Evolutionary conservation across 2,329 filamentous ascomycete genomes (phyloP), one percentile per base, ranked within the genome.

Genomic region (Fusarium duplospermum): DNA sequence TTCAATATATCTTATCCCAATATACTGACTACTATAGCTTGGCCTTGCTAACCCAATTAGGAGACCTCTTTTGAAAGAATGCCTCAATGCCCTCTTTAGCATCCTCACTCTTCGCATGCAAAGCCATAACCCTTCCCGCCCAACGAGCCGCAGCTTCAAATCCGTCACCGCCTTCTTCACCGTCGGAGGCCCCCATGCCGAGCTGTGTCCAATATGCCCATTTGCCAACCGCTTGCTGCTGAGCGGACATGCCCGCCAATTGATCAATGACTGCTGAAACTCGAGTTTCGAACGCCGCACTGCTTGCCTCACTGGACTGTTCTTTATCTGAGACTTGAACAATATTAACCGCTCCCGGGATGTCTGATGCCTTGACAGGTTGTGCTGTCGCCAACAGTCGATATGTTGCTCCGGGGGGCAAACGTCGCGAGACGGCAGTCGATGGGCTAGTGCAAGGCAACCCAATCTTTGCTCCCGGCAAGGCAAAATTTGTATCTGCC

Each of bases 161-260:
- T 2, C 73, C 76, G 63, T 78, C 75, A 4, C 67, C 69, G 2
- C 67, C 73, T 5, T 64, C 64, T 9, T 56, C 52, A 4, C 54
- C 47, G 2, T 62, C 24, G 0, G 58, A 31, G 1, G 40, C 64
- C 1, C 66, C 54, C 4, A 78, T 69, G 0, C 68, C 68, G 11
- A 78, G 36, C 18, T 78, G 77, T 0, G 77, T 67, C 75, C 77
- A 75, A 14, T 71, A 78, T 1, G 77, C 74, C 77, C 77, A 78
- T 60, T 78, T 78, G 0, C 77, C 77, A 6, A 77, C 24, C 0
- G 75, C 77, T 10, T 77, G 74, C 10, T 75, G 72, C 16, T 76
- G 75, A 1, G 75, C 52, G 1, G 77, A 68, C 59, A 73, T 76
- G 0, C n/a, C n/a, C 3, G 45, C 63, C 4, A 78, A 8, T 3